A percentile compares a stretch with the other conserved stretches of the same genome.
These are phyloP conservation scores for Entomortierella lignicola DNA, from an alignment of 192 early-diverging fungal species.

Conservation along the genomic window DNA sequence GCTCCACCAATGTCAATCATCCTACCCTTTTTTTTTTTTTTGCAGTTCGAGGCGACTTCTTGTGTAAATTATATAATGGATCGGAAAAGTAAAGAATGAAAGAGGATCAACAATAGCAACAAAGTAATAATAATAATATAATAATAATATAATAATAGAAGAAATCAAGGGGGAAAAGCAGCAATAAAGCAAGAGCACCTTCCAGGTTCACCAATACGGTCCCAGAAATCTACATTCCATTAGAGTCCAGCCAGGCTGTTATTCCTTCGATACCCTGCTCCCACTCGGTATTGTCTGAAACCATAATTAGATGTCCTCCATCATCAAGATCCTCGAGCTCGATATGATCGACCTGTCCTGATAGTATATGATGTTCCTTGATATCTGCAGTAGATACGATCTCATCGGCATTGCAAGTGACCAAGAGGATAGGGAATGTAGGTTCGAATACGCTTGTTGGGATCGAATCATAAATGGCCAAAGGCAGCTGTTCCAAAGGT, in stretches of 20 bases:
- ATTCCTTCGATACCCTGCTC: slow-evolving; percentile 50
- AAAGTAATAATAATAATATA: neutral
- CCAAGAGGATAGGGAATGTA: slow-evolving; percentile 39
- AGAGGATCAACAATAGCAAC: no score
- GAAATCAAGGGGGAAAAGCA: neutral
- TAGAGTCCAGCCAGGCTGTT: slow-evolving; percentile 50
- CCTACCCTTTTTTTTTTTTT: no score
- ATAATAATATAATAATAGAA: neutral
- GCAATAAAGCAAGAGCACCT: neutral
- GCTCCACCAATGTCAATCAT: no score
- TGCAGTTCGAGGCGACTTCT: no score
- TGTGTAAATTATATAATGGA: no score
- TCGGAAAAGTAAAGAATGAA: no score
- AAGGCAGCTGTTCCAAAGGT: slow-evolving; percentile 38
- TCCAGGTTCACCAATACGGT: no score
- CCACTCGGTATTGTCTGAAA: slow-evolving; percentile 50
- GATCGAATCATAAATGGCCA: slow-evolving; percentile 42
- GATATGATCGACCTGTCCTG: slow-evolving; percentile 47
- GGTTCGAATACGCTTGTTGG: slow-evolving; percentile 37
- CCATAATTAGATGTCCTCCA: slow-evolving; percentile 53
- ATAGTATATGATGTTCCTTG: slow-evolving; percentile 30
- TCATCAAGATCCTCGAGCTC: slow-evolving; percentile 42
- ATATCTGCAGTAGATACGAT: slow-evolving; percentile 48
- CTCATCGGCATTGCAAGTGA: slow-evolving; percentile 40
- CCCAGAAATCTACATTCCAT: slow-evolving; percentile 53